Percentiles rank a stretch among this genome's conserved stretches.
Conservation (phyloP, 441 rosid species). For the Gossypium gossypioides region DNA sequence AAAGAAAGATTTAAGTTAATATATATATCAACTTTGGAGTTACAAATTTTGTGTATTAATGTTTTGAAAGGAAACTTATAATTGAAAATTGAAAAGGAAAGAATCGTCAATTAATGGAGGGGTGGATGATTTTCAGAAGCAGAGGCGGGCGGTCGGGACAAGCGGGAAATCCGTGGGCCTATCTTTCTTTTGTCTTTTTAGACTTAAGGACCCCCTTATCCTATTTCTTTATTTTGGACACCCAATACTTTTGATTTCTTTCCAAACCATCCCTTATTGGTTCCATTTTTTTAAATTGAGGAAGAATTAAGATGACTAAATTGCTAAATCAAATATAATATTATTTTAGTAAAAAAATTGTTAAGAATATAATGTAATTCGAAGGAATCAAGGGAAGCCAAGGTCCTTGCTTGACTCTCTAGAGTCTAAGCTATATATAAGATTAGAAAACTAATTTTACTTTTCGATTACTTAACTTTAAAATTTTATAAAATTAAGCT, state of each 20-base stretch:
- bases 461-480: no score
- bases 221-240: background rate
- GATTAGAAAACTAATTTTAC: no score
- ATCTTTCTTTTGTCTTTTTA: background rate
- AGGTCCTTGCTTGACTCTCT: background rate
- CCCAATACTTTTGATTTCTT: background rate
- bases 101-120: background rate
- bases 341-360: no score
- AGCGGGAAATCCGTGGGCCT: constrained; percentile 36
- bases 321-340: no score
- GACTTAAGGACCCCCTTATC: background rate
- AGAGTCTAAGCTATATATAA: no score
- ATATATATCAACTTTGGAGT: background rate
- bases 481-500: no score
- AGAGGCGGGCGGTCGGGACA: background rate
- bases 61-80: background rate
- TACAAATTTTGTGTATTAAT: background rate
- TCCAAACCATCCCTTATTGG: background rate
- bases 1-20: background rate
- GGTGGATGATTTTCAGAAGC: background rate
- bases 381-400: background rate
- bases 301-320: no score
- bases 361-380: no score
- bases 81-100: constrained; percentile 10
- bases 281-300: background rate